Evolutionary conservation across 176 grass and related monocot genomes (phyloP).

Genomic region (Zoysia japonica): DNA sequence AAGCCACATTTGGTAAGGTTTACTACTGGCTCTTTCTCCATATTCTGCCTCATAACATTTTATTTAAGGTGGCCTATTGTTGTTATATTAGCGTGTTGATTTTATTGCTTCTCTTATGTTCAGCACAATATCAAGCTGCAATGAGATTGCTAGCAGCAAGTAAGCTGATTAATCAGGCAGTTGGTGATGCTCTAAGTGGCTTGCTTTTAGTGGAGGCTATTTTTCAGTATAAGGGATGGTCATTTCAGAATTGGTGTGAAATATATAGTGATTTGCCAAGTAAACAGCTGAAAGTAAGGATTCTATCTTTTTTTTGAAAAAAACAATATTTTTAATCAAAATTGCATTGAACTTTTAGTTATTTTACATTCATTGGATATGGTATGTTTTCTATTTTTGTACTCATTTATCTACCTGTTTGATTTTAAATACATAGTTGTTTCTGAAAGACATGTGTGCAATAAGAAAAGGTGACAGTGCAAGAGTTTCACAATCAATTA

Average conservation of each 20-base stretch:
- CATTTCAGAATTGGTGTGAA: slow-evolving; percentile 81
- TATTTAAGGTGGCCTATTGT: not conserved
- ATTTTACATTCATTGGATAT: not conserved
- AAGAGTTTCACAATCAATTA: not conserved
- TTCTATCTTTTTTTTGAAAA: not conserved
- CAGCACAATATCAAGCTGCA: slow-evolving; percentile 58
- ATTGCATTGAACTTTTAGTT: not conserved
- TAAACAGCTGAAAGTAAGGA: slow-evolving; percentile 71
- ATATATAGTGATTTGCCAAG: slow-evolving; percentile 90
- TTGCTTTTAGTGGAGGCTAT: slow-evolving; percentile 90
- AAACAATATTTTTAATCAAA: not conserved
- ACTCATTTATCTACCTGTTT: not conserved
- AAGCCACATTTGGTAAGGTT: slow-evolving; percentile 44
- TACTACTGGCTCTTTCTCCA: not conserved
- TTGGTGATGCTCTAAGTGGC: slow-evolving; percentile 88
- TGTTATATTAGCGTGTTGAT: not conserved
- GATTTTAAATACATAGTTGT: not conserved
- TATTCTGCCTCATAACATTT: not conserved
- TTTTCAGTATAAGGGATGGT: slow-evolving; percentile 79
- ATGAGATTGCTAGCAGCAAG: slow-evolving; percentile 68
- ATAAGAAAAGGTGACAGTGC: not conserved
- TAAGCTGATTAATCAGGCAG: slow-evolving; percentile 89
- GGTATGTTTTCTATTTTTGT: not conserved
- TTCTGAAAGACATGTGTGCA: not conserved
- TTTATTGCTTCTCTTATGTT: slow-evolving; percentile 31